These are phyloP conservation scores for Tripterygium wilfordii DNA, from an alignment of 177 flowering plant genomes.

Conservation along the genomic window DNA sequence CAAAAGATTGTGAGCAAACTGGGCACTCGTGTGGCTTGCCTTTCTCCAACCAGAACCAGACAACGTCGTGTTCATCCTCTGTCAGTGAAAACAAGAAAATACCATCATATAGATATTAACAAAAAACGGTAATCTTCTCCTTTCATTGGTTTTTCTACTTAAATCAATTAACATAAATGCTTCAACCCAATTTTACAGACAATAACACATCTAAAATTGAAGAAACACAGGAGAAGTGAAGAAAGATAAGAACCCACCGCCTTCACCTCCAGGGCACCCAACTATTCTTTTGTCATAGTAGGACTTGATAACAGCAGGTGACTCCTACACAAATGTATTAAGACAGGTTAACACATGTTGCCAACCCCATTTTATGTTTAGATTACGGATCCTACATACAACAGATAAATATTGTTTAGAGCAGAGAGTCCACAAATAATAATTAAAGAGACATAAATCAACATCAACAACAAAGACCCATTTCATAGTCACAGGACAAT, in stretches of 20 bases:
- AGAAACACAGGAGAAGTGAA: neutral
- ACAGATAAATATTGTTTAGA: too few species aligned
- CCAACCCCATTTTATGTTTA: too few species aligned
- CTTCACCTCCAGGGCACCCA: conserved; percentile 98
- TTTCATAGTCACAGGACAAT: too few species aligned
- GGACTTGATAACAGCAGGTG: conserved; percentile 78
- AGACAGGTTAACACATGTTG: neutral
- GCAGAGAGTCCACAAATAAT: too few species aligned
- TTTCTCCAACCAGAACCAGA: conserved; percentile 98
- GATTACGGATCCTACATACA: too few species aligned
- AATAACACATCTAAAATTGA: neutral
- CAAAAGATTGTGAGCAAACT: conserved; percentile 73
- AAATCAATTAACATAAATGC: too few species aligned
- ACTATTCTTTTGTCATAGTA: conserved; percentile 79
- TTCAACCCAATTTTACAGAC: too few species aligned
- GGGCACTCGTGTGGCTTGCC: conserved; percentile 90
- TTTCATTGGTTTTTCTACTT: too few species aligned
- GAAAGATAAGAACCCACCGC: conserved; percentile 45
- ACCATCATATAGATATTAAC: neutral
- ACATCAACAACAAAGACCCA: too few species aligned
- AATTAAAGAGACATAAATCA: too few species aligned
- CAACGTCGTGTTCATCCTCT: conserved; percentile 99
- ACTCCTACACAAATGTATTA: conserved; percentile 44
- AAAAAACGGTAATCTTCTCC: too few species aligned
- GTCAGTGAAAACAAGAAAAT: conserved; percentile 6